Percentiles rank a stretch among this genome's conserved stretches.
Conservation (phyloP, 257 asterid species). For the Solanum virginianum region DNA sequence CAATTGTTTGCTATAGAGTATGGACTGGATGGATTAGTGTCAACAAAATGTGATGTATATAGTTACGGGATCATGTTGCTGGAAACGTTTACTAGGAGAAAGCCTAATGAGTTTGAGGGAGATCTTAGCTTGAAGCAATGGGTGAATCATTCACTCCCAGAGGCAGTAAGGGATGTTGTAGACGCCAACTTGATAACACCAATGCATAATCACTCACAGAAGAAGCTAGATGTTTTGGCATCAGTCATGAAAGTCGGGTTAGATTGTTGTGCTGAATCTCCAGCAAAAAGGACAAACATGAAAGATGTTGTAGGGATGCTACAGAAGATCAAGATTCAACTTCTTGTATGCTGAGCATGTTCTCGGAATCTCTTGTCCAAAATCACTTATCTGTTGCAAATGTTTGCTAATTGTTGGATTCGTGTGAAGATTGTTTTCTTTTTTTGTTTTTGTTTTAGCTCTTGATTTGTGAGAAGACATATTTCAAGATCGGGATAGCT, state of each 20-base stretch:
- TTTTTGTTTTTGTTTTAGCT: too few relatives aligned
- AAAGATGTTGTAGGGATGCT: background rate
- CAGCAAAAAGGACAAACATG: background rate
- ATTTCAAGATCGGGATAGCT: too few relatives aligned
- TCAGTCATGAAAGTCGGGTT: background rate
- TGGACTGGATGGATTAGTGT: background rate
- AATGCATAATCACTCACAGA: background rate
- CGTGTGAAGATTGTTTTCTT: too few relatives aligned
- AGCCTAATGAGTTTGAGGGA: background rate
- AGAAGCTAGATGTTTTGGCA: accelerated
- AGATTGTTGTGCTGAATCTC: background rate
- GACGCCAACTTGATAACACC: background rate
- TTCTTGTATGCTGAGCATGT: background rate
- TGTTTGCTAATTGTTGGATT: background rate
- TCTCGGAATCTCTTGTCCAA: accelerated
- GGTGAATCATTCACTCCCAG: background rate
- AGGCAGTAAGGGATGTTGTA: too few relatives aligned
- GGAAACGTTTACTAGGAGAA: background rate
- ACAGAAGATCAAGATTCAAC: background rate
- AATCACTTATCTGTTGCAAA: background rate
- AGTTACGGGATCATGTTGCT: background rate
- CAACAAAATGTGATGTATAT: too few relatives aligned
- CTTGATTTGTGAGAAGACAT: too few relatives aligned
- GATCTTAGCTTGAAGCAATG: background rate
- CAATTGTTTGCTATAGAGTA: background rate